Percentiles rank a stretch among this genome's conserved stretches.
These are phyloP conservation scores for Taiozyma sp. DNA, from an alignment of 1,139 yeast species.

Conservation along the genomic window DNA sequence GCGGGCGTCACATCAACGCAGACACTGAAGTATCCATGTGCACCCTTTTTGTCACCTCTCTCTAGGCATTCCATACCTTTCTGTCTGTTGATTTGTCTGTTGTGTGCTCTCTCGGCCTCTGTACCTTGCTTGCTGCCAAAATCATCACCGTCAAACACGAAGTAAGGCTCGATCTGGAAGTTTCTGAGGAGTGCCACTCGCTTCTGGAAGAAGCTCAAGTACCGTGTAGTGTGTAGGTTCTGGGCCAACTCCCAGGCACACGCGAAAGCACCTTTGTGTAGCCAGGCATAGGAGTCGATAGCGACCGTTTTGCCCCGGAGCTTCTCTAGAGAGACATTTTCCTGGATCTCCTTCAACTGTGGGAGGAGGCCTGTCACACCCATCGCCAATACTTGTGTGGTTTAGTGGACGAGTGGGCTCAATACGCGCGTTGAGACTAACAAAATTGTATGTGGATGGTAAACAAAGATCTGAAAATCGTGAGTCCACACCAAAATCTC, in stretches of 20 bases:
- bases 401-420: not conserved
- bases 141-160: conserved; percentile 92
- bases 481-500: not conserved
- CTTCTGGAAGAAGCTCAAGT: conserved; percentile 52
- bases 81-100: conserved; percentile 51
- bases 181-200: conserved; percentile 58
- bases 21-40: conserved; percentile 67
- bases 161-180: conserved; percentile 72
- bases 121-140: conserved; percentile 77
- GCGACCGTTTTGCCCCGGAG: conserved; percentile 79
- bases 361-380: conserved; percentile 80
- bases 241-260: conserved; percentile 83
- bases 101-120: conserved; percentile 54
- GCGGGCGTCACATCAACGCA: conserved; percentile 85
- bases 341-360: conserved; percentile 66
- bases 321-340: conserved; percentile 46
- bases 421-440: not conserved
- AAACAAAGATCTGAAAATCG: not conserved
- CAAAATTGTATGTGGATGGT: not conserved
- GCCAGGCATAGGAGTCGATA: conserved; percentile 95
- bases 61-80: conserved; percentile 46
- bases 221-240: conserved; percentile 63
- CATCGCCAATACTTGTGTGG: conserved; percentile 35
- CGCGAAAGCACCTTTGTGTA: conserved; percentile 77
- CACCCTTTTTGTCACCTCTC: conserved; percentile 51